Evolutionary conservation across 1,139 yeast species (phyloP).

Genomic region (Taiozyma sp.): DNA sequence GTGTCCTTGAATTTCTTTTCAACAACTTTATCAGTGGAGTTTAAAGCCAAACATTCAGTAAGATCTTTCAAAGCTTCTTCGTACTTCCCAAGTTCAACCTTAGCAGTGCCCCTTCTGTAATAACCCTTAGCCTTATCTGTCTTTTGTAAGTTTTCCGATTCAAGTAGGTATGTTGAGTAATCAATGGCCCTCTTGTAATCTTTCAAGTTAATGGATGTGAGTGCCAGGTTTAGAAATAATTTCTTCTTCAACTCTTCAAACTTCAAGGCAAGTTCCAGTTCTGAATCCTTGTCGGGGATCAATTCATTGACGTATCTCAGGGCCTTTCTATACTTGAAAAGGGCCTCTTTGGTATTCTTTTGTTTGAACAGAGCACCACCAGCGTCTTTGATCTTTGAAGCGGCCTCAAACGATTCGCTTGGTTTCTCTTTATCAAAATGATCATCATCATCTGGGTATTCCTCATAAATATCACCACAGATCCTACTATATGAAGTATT

Average conservation of each 20-base stretch:
- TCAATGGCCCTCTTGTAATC: conserved; percentile 43
- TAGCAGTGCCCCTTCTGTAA: conserved; percentile 56
- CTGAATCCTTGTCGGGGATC: conserved; percentile 66
- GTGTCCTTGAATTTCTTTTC: conserved; percentile 38
- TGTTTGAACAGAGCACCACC: conserved; percentile 56
- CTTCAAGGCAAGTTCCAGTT: conserved; percentile 45
- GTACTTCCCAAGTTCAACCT: conserved; percentile 37
- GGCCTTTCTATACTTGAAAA: conserved; percentile 58
- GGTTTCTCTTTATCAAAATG: conserved; percentile 53
- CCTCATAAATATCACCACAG: conserved; percentile 72
- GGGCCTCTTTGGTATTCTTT: conserved; percentile 46
- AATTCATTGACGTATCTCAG: conserved; percentile 65
- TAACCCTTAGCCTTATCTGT: conserved; percentile 58
- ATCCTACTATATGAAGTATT: conserved; percentile 57
- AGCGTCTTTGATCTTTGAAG: conserved; percentile 55
- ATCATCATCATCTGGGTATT: conserved; percentile 66
- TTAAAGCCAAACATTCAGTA: conserved; percentile 37
- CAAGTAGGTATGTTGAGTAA: conserved; percentile 53
- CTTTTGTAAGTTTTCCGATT: conserved; percentile 33
- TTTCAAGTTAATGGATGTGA: conserved; percentile 45
- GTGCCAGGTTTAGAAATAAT: conserved; percentile 54
- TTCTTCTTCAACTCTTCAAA: conserved; percentile 56
- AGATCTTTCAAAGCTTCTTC: conserved; percentile 48
- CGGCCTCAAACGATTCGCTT: conserved; percentile 45
- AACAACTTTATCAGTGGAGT: conserved; percentile 50